phyloP scores from a whole-genome alignment of 23 red algal species.

The Cyanidioschyzon merolae region DNA sequence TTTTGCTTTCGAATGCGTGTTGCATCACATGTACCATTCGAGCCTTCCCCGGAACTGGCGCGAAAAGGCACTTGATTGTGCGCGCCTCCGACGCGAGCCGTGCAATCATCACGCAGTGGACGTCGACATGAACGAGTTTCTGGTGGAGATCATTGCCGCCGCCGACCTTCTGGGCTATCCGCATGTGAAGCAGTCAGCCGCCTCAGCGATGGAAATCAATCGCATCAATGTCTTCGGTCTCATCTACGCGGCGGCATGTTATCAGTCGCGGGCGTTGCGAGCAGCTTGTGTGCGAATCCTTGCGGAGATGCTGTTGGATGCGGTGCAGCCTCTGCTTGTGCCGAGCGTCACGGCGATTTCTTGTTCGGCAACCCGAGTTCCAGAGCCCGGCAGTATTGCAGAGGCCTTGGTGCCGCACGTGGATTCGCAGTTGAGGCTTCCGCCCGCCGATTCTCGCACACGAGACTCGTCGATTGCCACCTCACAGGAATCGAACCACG shows the following conservation, averaged over 20 bases:
- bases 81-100: not conserved
- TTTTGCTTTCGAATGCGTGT: not conserved
- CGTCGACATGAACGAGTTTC: not conserved
- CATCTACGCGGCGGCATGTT: not conserved
- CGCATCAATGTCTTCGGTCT: not conserved
- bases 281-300: not conserved
- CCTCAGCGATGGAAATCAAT: not conserved
- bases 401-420: not conserved
- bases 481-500: not conserved
- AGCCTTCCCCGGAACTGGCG: not conserved
- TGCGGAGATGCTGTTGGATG: not conserved
- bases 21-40: not conserved
- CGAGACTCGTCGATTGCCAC: not conserved
- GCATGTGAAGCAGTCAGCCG: not conserved
- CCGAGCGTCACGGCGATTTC: not conserved
- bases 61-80: not conserved
- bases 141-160: not conserved
- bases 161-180: not conserved
- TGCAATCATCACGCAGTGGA: too few species aligned
- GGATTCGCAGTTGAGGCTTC: too few species aligned
- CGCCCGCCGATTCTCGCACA: too few species aligned
- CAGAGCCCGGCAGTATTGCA: not conserved
- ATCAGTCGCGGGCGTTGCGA: not conserved
- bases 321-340: not conserved
- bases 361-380: not conserved